Base-by-base conservation (phyloP, 352 stramenopile genomes). In the Halophytophthora polymorphica region DNA sequence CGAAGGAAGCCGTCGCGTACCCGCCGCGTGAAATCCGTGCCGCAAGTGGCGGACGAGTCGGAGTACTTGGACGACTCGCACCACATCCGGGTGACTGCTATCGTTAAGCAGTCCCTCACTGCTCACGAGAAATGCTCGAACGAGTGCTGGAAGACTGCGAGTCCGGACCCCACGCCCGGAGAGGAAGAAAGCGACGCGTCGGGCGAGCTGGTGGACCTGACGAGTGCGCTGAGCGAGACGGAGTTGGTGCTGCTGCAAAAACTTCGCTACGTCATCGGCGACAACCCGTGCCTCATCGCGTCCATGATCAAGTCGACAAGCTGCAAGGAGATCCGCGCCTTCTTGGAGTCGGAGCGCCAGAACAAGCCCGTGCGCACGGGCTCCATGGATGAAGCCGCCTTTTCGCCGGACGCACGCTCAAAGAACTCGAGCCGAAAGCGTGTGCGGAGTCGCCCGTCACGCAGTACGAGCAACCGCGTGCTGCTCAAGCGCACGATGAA, bases 11-110 rank as follows among this genome's bases (percentile, higher is more conserved):
- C 52, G 11, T 50, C 61, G 56, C 64, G 57, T 15, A 33, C 60
- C 2, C 28, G 51, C 6, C 71, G 70, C 15, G 36, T 56, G 11
- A 67, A 80, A 51, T 36, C 52, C 18, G 53, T 53, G 21, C 53
- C 52, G 11, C 53, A 61, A 28, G 58, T 69, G 15, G 50, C 50
- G 6, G 75, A 88, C 34, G 64, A 83, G 48, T 87, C 73, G 0
- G 77, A 91, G 50, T 86, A 84, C 35, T 34, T 89, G 15, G 80
- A 91, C 25, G 70, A 91, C 40, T 82, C 69, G 35, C 62, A 90
- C 46, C 66, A 53, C 34, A 43, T 34, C 17, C 40, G 78, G 21
- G 63, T 88, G 39, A 71, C 60, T 38, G 50, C 47, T 11, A 71
- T 73, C 37, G 48, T 90, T 7, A 70, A 75, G 36, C 61, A 58